phyloP scores from a whole-genome alignment of 192 early-diverging fungal genomes.

The Lunasporangiospora selenospora region DNA sequence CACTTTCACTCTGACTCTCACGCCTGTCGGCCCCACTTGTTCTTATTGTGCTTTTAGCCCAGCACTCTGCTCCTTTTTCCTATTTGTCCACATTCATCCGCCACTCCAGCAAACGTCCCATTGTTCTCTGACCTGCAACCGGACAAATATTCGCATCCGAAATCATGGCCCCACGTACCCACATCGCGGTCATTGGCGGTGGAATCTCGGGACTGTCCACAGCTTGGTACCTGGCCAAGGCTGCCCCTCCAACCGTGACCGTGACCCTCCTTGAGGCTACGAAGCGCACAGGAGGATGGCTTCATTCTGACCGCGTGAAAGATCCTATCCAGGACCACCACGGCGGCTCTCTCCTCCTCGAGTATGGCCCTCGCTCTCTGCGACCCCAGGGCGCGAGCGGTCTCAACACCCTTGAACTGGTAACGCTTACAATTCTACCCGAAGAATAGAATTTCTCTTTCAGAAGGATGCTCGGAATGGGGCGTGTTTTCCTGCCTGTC shows the following conservation, averaged over 20 bases:
- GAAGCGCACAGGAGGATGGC: constrained; percentile 85
- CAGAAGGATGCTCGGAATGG: no score
- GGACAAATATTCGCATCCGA: no score
- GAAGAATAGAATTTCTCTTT: no score
- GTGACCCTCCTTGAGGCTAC: constrained; percentile 78
- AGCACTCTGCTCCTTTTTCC: no score
- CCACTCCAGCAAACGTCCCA: no score
- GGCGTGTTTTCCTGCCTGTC: not conserved
- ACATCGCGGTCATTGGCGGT: constrained; percentile 86
- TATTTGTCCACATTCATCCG: no score
- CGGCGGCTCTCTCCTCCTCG: constrained; percentile 62
- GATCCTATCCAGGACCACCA: constrained; percentile 22
- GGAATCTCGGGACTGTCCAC: constrained; percentile 90
- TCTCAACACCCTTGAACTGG: constrained; percentile 79
- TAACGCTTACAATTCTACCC: constrained; percentile 19
- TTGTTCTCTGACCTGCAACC: no score
- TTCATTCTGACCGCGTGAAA: constrained; percentile 67
- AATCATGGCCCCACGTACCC: constrained; percentile 46
- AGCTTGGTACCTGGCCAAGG: constrained; percentile 77
- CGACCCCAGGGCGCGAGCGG: constrained; percentile 75
- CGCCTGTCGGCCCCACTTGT: no score
- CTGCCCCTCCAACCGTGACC: constrained; percentile 45
- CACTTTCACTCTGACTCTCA: no score
- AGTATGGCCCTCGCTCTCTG: constrained; percentile 86
- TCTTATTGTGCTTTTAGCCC: no score